Percentiles rank a stretch among this genome's conserved stretches.
Evolutionary conservation across 1,284 basidiomycete species (phyloP).

Genomic region (Stygiomarasmius scandens): DNA sequence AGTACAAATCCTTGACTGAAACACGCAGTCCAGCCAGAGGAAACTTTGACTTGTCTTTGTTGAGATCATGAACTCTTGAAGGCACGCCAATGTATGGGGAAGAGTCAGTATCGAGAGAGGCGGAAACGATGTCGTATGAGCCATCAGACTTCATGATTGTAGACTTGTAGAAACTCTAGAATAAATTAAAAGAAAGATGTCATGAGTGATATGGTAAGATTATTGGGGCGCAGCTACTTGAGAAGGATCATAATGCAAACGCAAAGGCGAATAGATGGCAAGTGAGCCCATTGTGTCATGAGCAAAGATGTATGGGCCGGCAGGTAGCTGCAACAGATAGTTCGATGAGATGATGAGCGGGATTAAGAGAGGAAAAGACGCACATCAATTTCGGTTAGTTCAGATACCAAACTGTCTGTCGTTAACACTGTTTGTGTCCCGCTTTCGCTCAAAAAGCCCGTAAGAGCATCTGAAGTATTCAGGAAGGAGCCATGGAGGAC

Average conservation of each 20-base stretch:
- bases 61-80: slow-evolving; percentile 6
- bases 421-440: too few species aligned
- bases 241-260: background rate
- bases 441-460: too few species aligned
- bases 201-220: too few species aligned
- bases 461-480: too few species aligned
- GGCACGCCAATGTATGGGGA: slow-evolving; percentile 17
- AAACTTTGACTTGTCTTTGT: slow-evolving; percentile 19
- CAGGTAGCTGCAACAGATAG: too few species aligned
- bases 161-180: slow-evolving; percentile 14
- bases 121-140: slow-evolving; percentile 15
- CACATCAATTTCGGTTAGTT: too few species aligned
- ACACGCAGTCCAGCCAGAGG: slow-evolving; percentile 14
- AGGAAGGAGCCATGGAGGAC: too few species aligned
- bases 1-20: slow-evolving; percentile 14
- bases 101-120: slow-evolving; percentile 16
- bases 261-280: background rate
- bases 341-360: too few species aligned
- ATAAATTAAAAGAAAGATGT: too few species aligned
- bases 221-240: background rate
- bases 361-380: too few species aligned
- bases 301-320: background rate
- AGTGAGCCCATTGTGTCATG: background rate
- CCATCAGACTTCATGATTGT: slow-evolving; percentile 8
- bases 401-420: too few species aligned